These are phyloP conservation scores for Buddleja alternifolia DNA, from an alignment of 257 asterid species.

Conservation along the genomic window DNA sequence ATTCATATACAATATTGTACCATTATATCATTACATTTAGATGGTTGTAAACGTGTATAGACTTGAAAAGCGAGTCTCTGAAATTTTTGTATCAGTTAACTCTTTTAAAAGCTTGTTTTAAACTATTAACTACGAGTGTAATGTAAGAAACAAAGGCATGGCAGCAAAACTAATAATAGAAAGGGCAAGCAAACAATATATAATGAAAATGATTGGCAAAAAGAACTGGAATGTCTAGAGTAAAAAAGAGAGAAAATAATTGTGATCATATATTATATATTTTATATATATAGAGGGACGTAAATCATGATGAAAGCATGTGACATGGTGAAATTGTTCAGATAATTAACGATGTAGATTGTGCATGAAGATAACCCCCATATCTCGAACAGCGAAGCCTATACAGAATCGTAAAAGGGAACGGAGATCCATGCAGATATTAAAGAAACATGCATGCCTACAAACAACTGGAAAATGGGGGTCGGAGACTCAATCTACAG, in stretches of 20 bases:
- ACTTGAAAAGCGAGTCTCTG: no score
- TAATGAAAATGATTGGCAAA: no score
- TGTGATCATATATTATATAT: background rate
- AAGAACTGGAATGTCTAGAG: background rate
- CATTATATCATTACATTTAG: no score
- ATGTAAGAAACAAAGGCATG: no score
- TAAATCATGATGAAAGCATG: slow-evolving; percentile 18
- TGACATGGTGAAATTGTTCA: background rate
- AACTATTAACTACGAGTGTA: no score
- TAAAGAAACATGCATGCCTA: no score
- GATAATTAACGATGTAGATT: background rate
- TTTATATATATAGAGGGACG: background rate
- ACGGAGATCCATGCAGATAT: slow-evolving; percentile 10
- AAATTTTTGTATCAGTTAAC: no score
- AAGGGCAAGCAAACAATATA: no score
- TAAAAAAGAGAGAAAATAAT: background rate
- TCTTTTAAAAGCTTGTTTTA: no score
- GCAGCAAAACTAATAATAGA: no score
- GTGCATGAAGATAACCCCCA: slow-evolving; percentile 4
- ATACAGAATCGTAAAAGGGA: slow-evolving; percentile 4
- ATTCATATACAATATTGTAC: no score
- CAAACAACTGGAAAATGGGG: background rate
- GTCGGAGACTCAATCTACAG: background rate
- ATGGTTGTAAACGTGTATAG: no score
- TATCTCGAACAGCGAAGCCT: slow-evolving; percentile 16